phyloP scores from a whole-genome alignment of 495 filamentous ascomycete genomes.

The Podospora fimiseda region DNA sequence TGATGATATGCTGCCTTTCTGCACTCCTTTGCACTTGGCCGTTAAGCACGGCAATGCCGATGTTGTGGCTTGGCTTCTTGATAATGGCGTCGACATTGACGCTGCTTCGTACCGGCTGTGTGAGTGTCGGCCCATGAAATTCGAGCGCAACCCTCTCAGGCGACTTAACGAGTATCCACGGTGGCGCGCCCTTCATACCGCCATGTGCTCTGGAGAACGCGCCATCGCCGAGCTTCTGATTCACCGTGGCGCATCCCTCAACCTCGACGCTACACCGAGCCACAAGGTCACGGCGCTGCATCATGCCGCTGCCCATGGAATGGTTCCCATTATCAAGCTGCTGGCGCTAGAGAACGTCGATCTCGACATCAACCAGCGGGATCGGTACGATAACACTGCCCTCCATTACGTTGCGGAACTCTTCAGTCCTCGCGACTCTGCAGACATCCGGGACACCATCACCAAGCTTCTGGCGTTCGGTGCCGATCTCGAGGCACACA shows the following conservation, averaged over 20 bases:
- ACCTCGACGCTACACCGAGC: conserved; percentile 15
- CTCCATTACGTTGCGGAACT: conserved; percentile 22
- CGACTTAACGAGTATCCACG: conserved; percentile 12
- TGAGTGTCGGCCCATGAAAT: conserved; percentile 19
- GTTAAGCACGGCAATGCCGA: conserved; percentile 26
- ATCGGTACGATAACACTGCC: conserved; percentile 20
- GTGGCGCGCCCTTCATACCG: conserved; percentile 32
- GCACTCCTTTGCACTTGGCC: conserved; percentile 29
- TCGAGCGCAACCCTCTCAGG: conserved; percentile 9
- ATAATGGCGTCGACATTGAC: conserved; percentile 28
- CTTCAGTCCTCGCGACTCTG: conserved; percentile 15
- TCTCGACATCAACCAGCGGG: conserved; percentile 21
- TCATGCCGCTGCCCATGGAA: conserved; percentile 20
- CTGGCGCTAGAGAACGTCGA: conserved; percentile 16
- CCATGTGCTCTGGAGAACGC: conserved; percentile 29
- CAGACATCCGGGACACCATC: conserved; percentile 19
- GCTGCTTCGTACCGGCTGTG: conserved; percentile 24
- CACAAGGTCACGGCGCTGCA: conserved; percentile 24
- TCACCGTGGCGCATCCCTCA: conserved; percentile 26
- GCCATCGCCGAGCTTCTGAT: conserved; percentile 28
- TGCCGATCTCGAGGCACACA: conserved; percentile 21
- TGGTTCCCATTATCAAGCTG: conserved; percentile 24
- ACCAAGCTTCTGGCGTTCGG: conserved; percentile 24
- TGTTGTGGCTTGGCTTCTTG: conserved; percentile 26
- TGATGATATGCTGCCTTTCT: conserved; percentile 11